Conservation (phyloP, 345 rosid species). For the Angophora floribunda region DNA sequence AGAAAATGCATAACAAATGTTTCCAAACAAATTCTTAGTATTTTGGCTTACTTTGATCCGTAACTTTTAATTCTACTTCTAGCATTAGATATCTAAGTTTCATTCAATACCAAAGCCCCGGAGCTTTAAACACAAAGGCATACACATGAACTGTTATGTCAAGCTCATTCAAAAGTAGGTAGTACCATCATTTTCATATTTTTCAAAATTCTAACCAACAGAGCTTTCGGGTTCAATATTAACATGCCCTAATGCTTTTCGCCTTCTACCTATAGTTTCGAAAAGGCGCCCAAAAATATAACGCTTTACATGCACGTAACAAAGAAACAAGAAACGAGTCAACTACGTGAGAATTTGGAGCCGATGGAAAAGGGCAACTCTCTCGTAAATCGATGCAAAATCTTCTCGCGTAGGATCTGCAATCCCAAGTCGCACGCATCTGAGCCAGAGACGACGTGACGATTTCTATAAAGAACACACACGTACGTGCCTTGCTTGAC, state of each 20-base stretch:
- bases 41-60: neutral
- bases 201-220: neutral
- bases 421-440: neutral
- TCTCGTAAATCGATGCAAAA: neutral
- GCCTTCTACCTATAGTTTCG: neutral
- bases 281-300: neutral
- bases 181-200: neutral
- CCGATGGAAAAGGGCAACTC: neutral
- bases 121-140: neutral
- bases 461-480: neutral
- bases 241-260: neutral
- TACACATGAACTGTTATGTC: neutral
- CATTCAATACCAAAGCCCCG: neutral
- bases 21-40: neutral
- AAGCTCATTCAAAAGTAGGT: neutral
- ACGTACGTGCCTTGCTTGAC: neutral
- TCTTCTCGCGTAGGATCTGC: neutral
- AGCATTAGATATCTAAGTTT: accelerated
- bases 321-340: neutral
- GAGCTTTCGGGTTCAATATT: neutral
- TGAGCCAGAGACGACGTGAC: neutral
- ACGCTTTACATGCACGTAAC: accelerated
- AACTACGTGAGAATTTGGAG: neutral
- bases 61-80: neutral
- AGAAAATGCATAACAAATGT: accelerated